These are phyloP conservation scores for Hypomyces rosellus DNA, from an alignment of 2,329 filamentous ascomycete genomes.

Conservation along the genomic window DNA sequence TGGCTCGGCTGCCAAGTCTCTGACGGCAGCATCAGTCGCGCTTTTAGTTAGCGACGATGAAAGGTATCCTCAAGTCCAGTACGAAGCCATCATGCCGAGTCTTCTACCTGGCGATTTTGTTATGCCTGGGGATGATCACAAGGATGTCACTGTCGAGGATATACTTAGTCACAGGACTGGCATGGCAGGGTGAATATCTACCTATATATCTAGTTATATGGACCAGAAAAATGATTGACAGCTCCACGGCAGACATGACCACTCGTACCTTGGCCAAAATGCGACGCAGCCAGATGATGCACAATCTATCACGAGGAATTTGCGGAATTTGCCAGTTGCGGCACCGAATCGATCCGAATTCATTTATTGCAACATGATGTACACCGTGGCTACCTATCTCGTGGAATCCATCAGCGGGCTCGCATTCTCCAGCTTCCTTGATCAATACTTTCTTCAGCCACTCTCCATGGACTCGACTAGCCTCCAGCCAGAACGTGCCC, in stretches of 20 bases:
- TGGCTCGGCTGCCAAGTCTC: slow-evolving; percentile 21
- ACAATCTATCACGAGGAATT: slow-evolving; percentile 20
- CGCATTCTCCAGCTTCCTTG: slow-evolving; percentile 18
- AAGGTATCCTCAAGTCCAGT: slow-evolving; percentile 16
- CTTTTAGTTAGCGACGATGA: slow-evolving; percentile 19
- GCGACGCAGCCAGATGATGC: slow-evolving; percentile 17
- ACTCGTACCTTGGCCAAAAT: slow-evolving; percentile 16
- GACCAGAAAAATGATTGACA: too few relatives aligned
- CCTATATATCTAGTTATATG: too few relatives aligned
- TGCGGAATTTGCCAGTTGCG: slow-evolving; percentile 20
- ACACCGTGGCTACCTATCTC: slow-evolving; percentile 19
- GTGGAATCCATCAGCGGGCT: slow-evolving; percentile 16
- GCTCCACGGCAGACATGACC: slow-evolving; percentile 16
- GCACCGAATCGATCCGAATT: slow-evolving; percentile 19
- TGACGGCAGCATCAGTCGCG: slow-evolving; percentile 21
- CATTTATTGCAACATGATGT: slow-evolving; percentile 25
- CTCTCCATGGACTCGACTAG: slow-evolving; percentile 21
- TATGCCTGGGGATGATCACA: slow-evolving; percentile 16
- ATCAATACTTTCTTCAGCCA: slow-evolving; percentile 18
- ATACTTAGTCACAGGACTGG: slow-evolving; percentile 21
- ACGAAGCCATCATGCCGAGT: slow-evolving; percentile 18
- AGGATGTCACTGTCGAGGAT: slow-evolving; percentile 19
- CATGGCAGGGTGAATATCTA: slow-evolving; percentile 11
- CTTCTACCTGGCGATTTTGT: slow-evolving; percentile 23
- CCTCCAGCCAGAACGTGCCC: slow-evolving; percentile 16